Percentiles rank a stretch among this genome's conserved stretches.
Evolutionary conservation across 441 rosid species (phyloP).

Genomic region (Populus hybrid): DNA sequence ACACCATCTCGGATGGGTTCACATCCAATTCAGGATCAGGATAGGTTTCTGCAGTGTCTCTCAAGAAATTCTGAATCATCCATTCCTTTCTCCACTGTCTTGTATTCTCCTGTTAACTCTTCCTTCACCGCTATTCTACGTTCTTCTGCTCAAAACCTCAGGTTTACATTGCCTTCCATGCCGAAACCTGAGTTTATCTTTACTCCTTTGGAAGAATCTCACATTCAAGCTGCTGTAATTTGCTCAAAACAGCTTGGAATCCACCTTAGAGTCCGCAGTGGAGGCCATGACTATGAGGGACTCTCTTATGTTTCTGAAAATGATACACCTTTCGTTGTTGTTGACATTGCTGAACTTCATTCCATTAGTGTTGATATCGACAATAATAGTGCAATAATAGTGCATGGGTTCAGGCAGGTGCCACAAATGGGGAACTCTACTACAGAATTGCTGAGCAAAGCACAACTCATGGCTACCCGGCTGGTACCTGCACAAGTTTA

Average conservation of each 20-base stretch:
- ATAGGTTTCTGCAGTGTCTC: slow-evolving; percentile 46
- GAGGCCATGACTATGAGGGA: slow-evolving; percentile 28
- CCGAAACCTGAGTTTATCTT: slow-evolving; percentile 65
- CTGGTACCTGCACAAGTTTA: too few relatives aligned
- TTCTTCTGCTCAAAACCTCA: slow-evolving; percentile 62
- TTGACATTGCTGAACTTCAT: too few relatives aligned
- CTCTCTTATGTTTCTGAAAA: too few relatives aligned
- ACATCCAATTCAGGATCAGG: slow-evolving; percentile 14
- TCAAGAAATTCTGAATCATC: slow-evolving; percentile 28
- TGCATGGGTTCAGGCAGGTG: too few relatives aligned
- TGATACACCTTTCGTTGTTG: too few relatives aligned
- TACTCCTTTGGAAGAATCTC: slow-evolving; percentile 45
- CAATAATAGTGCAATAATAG: too few relatives aligned
- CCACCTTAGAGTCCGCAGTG: slow-evolving; percentile 64
- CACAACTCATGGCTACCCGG: too few relatives aligned
- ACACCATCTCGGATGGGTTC: slow-evolving; percentile 14
- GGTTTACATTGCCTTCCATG: slow-evolving; percentile 38
- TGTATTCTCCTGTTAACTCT: slow-evolving; percentile 36
- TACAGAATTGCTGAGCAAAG: too few relatives aligned
- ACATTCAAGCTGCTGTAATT: slow-evolving; percentile 51
- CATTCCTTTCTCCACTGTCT: slow-evolving; percentile 30
- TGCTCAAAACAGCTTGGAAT: slow-evolving; percentile 48
- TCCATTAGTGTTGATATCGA: too few relatives aligned
- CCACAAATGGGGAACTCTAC: too few relatives aligned
- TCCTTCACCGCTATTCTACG: slow-evolving; percentile 42